Percentiles rank a stretch among this genome's conserved stretches.
These are phyloP conservation scores for Domatiomyces globalis DNA, from an alignment of 2,329 filamentous ascomycete species.

Conservation along the genomic window DNA sequence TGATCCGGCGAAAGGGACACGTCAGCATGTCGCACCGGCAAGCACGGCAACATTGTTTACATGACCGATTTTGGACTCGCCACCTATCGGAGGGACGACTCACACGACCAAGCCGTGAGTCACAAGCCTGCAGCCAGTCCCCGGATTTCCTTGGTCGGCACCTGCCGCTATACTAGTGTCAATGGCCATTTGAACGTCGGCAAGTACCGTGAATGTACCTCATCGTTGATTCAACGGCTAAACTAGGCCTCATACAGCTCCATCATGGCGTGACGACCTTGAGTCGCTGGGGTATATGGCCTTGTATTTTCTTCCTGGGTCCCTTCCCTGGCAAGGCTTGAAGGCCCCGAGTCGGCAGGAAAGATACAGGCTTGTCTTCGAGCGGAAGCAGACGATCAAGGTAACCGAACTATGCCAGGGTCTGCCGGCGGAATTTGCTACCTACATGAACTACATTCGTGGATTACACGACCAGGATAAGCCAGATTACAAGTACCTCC, in stretches of 20 bases:
- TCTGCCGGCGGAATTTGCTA: slow-evolving; percentile 15
- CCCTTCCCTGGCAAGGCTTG: slow-evolving; percentile 56
- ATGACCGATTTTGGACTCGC: slow-evolving; percentile 20
- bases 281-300: slow-evolving; percentile 50
- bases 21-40: too few relatives aligned
- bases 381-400: slow-evolving; percentile 16
- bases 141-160: slow-evolving; percentile 12
- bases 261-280: slow-evolving; percentile 4
- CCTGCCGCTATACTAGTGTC: slow-evolving; percentile 18
- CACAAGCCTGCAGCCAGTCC: slow-evolving; percentile 3
- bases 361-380: slow-evolving; percentile 6
- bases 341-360: slow-evolving; percentile 33
- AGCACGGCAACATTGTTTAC: slow-evolving; percentile 19
- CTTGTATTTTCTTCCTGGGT: slow-evolving; percentile 56
- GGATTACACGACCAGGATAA: slow-evolving; percentile 6
- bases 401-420: slow-evolving; percentile 16
- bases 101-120: slow-evolving; percentile 9
- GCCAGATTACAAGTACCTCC: slow-evolving; percentile 16
- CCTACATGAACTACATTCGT: slow-evolving; percentile 15
- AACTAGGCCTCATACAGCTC: slow-evolving; percentile 1
- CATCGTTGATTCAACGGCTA: slow-evolving; percentile 5
- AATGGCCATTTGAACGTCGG: slow-evolving; percentile 14
- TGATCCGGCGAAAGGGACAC: too few relatives aligned
- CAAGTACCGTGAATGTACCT: slow-evolving; percentile 9
- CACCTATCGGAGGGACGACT: too few relatives aligned